phyloP scores from a whole-genome alignment of 2,329 filamentous ascomycete genomes.

The Lachnellula hyalina region DNA sequence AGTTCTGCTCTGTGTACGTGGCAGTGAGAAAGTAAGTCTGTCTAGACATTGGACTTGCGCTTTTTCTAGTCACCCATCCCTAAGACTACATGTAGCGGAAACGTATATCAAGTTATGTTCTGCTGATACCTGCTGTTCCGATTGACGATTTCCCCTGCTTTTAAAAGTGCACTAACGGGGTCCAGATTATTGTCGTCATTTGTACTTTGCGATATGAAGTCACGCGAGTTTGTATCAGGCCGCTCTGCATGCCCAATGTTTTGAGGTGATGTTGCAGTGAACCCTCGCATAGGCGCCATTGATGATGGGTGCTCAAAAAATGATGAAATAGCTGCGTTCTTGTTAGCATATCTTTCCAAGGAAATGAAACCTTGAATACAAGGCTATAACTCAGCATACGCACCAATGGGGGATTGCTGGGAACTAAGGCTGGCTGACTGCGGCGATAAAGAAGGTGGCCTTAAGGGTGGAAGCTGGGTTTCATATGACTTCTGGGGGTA shows the following conservation, averaged over 20 bases:
- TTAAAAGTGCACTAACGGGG: slow-evolving; percentile 53
- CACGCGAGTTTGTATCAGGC: slow-evolving; percentile 14
- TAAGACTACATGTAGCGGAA: too few species aligned
- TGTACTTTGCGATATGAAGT: slow-evolving; percentile 18
- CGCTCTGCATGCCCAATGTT: slow-evolving; percentile 9
- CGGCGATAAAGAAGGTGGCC: slow-evolving; percentile 27
- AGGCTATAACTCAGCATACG: slow-evolving; percentile 1
- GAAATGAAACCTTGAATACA: too few species aligned
- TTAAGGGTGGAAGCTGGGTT: slow-evolving; percentile 25
- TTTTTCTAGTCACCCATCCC: not conserved
- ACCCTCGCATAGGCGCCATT: slow-evolving; percentile 25
- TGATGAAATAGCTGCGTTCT: not conserved
- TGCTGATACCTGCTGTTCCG: slow-evolving; percentile 28
- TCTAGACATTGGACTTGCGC: not conserved
- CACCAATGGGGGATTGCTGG: slow-evolving; percentile 28
- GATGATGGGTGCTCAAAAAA: slow-evolving; percentile 11
- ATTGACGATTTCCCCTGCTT: slow-evolving; percentile 55
- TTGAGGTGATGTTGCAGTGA: slow-evolving; percentile 7
- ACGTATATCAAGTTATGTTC: not conserved
- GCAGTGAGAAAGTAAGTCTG: not conserved
- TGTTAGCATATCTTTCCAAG: not conserved
- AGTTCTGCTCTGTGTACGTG: not conserved
- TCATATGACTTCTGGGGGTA: slow-evolving; percentile 28
- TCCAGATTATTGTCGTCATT: slow-evolving; percentile 40
- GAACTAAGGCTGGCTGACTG: slow-evolving; percentile 14